Evolutionary conservation across 805 yeast genomes (phyloP).

Genomic region (Candida dajiaensis): DNA sequence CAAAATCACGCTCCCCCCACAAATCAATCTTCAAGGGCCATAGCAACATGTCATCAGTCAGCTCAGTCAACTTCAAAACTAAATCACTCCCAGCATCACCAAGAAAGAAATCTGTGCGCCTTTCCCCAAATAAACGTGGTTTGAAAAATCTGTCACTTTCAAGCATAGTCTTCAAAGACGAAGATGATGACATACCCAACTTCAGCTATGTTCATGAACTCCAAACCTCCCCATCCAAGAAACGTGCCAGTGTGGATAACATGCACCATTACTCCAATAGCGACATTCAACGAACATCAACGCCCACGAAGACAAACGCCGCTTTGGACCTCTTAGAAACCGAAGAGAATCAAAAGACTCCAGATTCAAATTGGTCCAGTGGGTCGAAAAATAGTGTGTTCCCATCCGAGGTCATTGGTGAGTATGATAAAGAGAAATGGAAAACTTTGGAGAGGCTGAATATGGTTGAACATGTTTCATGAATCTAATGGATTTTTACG

Average conservation of each 20-base stretch:
- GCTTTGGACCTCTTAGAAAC: constrained; percentile 7
- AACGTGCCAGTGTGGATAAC: neutral
- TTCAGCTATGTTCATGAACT: constrained; percentile 22
- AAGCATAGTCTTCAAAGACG: constrained; percentile 19
- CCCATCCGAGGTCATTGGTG: constrained; percentile 57
- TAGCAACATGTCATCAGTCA: constrained; percentile 14
- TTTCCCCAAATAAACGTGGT: constrained; percentile 13
- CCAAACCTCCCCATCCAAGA: constrained; percentile 19
- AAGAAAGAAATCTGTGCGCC: constrained; percentile 6
- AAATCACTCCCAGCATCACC: constrained; percentile 21
- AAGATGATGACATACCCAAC: constrained; percentile 12
- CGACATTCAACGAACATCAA: neutral
- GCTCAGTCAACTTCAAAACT: constrained; percentile 9
- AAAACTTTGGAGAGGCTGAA: constrained; percentile 39
- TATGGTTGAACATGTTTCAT: constrained; percentile 6
- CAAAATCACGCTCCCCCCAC: constrained; percentile 20
- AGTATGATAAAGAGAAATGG: constrained; percentile 65
- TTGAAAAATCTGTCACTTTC: constrained; percentile 23
- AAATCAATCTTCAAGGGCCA: constrained; percentile 19
- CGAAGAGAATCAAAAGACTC: constrained; percentile 26
- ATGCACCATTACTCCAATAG: neutral
- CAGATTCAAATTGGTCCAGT: constrained; percentile 33
- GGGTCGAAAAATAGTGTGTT: constrained; percentile 32
- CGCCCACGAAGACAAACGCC: constrained; percentile 9
- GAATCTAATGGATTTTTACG: neutral